A percentile compares a stretch with the other conserved stretches of the same genome.
phyloP scores from a whole-genome alignment of 371 early-diverging fungal genomes.

The Mucor sp. region DNA sequence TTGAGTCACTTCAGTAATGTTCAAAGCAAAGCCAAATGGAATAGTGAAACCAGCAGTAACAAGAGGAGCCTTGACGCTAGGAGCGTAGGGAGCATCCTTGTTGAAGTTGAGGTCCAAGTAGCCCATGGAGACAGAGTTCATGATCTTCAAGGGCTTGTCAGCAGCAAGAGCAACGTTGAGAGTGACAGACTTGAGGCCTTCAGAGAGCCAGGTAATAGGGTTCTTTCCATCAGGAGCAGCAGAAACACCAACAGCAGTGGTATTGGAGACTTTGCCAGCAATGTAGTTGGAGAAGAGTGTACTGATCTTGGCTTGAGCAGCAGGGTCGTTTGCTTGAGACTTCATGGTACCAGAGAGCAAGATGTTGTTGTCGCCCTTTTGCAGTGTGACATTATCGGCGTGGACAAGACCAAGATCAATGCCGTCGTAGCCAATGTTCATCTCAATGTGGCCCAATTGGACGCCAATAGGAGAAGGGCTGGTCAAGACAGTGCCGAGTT shows the following conservation, averaged over 20 bases:
- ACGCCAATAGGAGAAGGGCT: slow-evolving; percentile 67
- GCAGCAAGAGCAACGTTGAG: slow-evolving; percentile 54
- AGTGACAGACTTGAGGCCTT: slow-evolving; percentile 55
- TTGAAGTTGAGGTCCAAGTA: slow-evolving; percentile 57
- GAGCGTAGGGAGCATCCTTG: slow-evolving; percentile 51
- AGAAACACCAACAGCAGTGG: slow-evolving; percentile 59
- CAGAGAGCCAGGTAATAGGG: slow-evolving; percentile 59
- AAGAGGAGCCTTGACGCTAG: slow-evolving; percentile 47
- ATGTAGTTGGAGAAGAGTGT: slow-evolving; percentile 60
- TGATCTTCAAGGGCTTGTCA: slow-evolving; percentile 47
- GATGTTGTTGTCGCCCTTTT: slow-evolving; percentile 51
- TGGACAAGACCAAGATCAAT: slow-evolving; percentile 54
- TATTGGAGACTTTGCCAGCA: slow-evolving; percentile 49
- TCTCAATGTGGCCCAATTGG: slow-evolving; percentile 56
- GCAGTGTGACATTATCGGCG: slow-evolving; percentile 48
- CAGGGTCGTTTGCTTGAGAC: slow-evolving; percentile 50
- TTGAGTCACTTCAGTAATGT: slow-evolving; percentile 58
- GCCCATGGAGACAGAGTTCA: slow-evolving; percentile 57
- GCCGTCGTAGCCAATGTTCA: slow-evolving; percentile 55
- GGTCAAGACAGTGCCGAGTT: slow-evolving; percentile 54
- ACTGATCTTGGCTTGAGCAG: slow-evolving; percentile 47
- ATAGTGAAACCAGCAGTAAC: slow-evolving; percentile 56
- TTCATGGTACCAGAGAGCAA: slow-evolving; percentile 54
- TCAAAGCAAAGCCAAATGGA: slow-evolving; percentile 62
- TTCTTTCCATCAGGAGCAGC: slow-evolving; percentile 61